Evolutionary conservation across 2,329 filamentous ascomycete species (phyloP).

Genomic region (Fusarium sp.): DNA sequence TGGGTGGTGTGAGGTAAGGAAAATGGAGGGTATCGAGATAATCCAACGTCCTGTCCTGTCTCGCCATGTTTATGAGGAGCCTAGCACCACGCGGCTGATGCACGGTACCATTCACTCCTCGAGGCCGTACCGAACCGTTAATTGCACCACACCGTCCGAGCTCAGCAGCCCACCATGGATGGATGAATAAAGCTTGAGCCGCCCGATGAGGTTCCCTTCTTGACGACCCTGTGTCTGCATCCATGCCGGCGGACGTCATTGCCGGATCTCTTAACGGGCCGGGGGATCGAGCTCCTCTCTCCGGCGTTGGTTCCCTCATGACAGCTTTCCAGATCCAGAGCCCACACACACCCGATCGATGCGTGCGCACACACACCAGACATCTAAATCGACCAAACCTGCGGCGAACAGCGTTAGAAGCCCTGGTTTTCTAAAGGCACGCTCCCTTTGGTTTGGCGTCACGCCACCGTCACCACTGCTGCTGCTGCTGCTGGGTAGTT

Average conservation of each 20-base stretch:
- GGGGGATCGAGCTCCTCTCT: conserved; percentile 29
- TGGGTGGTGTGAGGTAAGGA: conserved; percentile 31
- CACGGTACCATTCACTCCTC: conserved; percentile 12
- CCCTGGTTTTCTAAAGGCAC: conserved; percentile 11
- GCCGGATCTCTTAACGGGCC: conserved; percentile 33
- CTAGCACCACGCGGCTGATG: conserved; percentile 33
- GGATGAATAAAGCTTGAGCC: conserved; percentile 8
- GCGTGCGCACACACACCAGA: conserved; percentile 25
- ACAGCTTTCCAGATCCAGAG: conserved; percentile 37
- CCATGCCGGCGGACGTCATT: conserved; percentile 31
- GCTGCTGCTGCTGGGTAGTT: not conserved
- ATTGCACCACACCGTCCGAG: conserved; percentile 30
- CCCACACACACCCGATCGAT: conserved; percentile 38
- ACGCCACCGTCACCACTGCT: conserved; percentile 9
- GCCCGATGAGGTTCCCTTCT: conserved; percentile 11
- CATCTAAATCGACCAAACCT: conserved; percentile 26
- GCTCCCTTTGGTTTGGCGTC: conserved; percentile 18
- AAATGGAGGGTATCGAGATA: conserved; percentile 40
- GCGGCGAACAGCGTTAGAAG: conserved; percentile 22
- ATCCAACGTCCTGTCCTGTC: conserved; percentile 29
- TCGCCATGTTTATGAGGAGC: conserved; percentile 29
- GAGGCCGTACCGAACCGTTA: conserved; percentile 19
- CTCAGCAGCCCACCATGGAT: conserved; percentile 9
- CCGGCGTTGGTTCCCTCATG: conserved; percentile 33
- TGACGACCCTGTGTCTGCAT: conserved; percentile 19